Percentiles rank a stretch among this genome's conserved stretches.
Conservation (phyloP, 2,329 filamentous ascomycete species). For the Bipolaris sorokiniana region DNA sequence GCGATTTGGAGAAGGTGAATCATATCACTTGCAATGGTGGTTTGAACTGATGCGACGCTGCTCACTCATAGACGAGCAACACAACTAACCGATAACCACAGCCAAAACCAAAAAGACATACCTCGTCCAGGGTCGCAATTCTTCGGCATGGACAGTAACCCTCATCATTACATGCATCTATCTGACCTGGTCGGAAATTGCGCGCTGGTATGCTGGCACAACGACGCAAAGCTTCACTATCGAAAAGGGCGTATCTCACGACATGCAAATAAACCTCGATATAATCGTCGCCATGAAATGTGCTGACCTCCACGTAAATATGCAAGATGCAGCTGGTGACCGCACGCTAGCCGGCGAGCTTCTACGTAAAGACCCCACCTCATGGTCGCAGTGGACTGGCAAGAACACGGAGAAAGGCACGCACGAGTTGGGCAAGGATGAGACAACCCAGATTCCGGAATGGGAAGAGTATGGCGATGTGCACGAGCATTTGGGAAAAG, state of each 20-base stretch:
- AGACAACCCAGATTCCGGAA: constrained; percentile 35
- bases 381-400: constrained; percentile 79
- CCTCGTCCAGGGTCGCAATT: constrained; percentile 79
- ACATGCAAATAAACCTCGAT: constrained; percentile 93
- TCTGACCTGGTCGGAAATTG: constrained; percentile 78
- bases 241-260: constrained; percentile 86
- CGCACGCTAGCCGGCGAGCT: constrained; percentile 81
- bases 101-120: constrained; percentile 97
- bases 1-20: neutral
- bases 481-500: constrained; percentile 82
- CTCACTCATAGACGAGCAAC: neutral
- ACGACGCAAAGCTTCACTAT: constrained; percentile 92
- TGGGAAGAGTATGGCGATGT: constrained; percentile 80
- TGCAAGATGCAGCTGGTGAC: constrained; percentile 94
- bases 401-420: constrained; percentile 65
- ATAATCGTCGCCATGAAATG: constrained; percentile 91
- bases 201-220: constrained; percentile 80
- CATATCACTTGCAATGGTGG: neutral
- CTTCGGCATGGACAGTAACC: constrained; percentile 90
- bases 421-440: constrained; percentile 54
- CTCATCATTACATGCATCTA: constrained; percentile 76
- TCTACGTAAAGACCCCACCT: constrained; percentile 77
- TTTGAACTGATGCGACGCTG: constrained; percentile 6
- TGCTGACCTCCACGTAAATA: constrained; percentile 88
- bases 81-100: constrained; percentile 50